A percentile compares a stretch with the other conserved stretches of the same genome.
phyloP scores from a whole-genome alignment of 805 yeast species.

The Wickerhamiella galacta region DNA sequence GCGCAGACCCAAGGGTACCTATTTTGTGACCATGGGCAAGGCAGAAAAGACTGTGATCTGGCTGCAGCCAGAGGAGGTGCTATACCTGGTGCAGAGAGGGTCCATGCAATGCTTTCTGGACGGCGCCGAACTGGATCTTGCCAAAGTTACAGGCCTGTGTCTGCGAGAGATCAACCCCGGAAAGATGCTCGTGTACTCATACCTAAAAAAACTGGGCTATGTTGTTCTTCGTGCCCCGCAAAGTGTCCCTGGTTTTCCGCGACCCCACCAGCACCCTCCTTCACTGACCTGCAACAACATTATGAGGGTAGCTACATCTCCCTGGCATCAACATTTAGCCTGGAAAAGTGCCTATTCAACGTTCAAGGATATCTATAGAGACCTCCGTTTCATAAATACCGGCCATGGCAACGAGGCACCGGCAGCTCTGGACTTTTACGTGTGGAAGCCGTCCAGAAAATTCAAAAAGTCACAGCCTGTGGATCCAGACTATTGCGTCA shows the following conservation, averaged over 20 bases:
- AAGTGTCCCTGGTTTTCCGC: not conserved
- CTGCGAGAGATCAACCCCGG: conserved; percentile 12
- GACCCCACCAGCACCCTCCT: not conserved
- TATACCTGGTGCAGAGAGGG: conserved; percentile 74
- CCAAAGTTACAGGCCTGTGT: conserved; percentile 42
- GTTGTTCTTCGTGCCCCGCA: conserved; percentile 28
- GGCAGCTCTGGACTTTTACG: conserved; percentile 34
- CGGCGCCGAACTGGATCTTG: conserved; percentile 36
- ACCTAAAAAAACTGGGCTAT: conserved; percentile 65
- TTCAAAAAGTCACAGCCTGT: conserved; percentile 54
- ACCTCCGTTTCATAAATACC: conserved; percentile 6
- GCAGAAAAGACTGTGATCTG: conserved; percentile 35
- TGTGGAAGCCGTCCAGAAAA: conserved; percentile 63
- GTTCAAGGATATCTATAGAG: conserved; percentile 10
- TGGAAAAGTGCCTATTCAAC: conserved; percentile 12
- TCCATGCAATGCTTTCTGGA: conserved; percentile 29
- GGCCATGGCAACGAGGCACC: conserved; percentile 2
- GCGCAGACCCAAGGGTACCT: conserved; percentile 49
- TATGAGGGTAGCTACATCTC: not conserved
- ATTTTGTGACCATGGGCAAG: conserved; percentile 54
- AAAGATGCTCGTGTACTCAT: conserved; percentile 40
- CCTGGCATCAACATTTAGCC: conserved; percentile 6
- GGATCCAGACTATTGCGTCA: conserved; percentile 60
- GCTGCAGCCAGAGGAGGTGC: conserved; percentile 48
- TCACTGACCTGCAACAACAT: not conserved